phyloP scores from a whole-genome alignment of 106 monocot genomes.

The Platanthera guangdongensis region DNA sequence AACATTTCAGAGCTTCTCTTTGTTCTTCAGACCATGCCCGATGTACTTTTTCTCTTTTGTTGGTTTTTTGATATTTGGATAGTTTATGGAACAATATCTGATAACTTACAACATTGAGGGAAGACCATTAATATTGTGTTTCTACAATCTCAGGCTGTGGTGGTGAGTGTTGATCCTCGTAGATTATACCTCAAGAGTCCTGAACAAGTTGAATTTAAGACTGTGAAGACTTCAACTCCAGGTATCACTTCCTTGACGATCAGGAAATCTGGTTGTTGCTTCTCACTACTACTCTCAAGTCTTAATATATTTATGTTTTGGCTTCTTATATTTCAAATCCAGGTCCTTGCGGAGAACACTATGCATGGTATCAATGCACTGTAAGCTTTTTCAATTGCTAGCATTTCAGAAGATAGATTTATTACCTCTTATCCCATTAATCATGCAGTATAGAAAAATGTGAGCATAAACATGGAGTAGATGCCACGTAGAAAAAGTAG shows the following conservation, averaged over 20 bases:
- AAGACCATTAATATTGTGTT: background rate
- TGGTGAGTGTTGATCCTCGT: conserved; percentile 95
- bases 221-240: conserved; percentile 52
- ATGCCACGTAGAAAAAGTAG: too few relatives aligned
- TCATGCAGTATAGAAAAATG: background rate
- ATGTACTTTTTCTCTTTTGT: background rate
- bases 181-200: conserved; percentile 71
- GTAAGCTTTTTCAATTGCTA: conserved; percentile 23
- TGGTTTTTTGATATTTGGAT: background rate
- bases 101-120: background rate
- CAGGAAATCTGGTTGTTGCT: background rate
- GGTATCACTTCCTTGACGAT: conserved; percentile 29
- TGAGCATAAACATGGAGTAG: background rate
- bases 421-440: background rate
- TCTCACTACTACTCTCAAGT: background rate
- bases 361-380: conserved; percentile 99
- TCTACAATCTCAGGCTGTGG: conserved; percentile 65
- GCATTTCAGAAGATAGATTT: background rate
- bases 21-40: background rate
- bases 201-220: conserved; percentile 71
- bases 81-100: background rate
- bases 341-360: conserved; percentile 92
- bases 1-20: too few relatives aligned
- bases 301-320: background rate
- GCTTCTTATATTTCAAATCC: conserved; percentile 13